These are phyloP conservation scores for Fusarium abutilonis DNA, from an alignment of 2,329 filamentous ascomycete genomes.

Conservation along the genomic window DNA sequence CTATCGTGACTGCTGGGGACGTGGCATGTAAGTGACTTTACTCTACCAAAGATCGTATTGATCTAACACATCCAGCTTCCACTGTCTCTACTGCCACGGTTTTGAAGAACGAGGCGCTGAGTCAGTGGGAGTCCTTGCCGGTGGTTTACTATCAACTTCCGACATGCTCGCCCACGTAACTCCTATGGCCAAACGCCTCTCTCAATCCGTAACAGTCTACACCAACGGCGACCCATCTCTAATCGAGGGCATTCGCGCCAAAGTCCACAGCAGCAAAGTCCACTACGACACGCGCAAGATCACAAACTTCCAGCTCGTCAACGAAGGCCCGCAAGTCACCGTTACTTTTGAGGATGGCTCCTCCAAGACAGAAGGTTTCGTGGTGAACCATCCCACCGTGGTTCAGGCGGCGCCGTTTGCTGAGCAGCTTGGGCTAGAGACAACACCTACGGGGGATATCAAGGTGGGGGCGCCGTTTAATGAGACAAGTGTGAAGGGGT, in stretches of 20 bases:
- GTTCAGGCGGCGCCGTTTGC: constrained; percentile 55
- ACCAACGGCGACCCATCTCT: constrained; percentile 57
- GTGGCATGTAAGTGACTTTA: constrained; percentile 55
- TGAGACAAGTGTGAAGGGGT: constrained; percentile 60
- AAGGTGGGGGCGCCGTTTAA: constrained; percentile 56
- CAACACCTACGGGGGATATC: constrained; percentile 56
- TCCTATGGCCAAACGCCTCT: constrained; percentile 57
- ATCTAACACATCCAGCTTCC: constrained; percentile 53
- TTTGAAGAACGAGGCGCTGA: constrained; percentile 63
- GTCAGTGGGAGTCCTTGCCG: constrained; percentile 59
- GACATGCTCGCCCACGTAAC: constrained; percentile 53
- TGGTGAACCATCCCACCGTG: constrained; percentile 52
- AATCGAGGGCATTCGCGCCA: constrained; percentile 41
- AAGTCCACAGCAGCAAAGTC: constrained; percentile 49
- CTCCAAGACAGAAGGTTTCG: constrained; percentile 52
- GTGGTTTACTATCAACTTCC: constrained; percentile 47
- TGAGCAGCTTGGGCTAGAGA: constrained; percentile 56
- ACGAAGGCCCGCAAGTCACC: constrained; percentile 44
- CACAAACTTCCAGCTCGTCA: constrained; percentile 44
- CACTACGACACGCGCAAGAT: constrained; percentile 52
- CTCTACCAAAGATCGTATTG: not conserved
- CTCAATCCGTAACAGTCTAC: constrained; percentile 60
- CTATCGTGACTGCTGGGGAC: constrained; percentile 65
- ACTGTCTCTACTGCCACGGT: constrained; percentile 69
- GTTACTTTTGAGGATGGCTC: constrained; percentile 55